phyloP scores from a whole-genome alignment of 2,329 filamentous ascomycete species.

The Neurospora sp. region DNA sequence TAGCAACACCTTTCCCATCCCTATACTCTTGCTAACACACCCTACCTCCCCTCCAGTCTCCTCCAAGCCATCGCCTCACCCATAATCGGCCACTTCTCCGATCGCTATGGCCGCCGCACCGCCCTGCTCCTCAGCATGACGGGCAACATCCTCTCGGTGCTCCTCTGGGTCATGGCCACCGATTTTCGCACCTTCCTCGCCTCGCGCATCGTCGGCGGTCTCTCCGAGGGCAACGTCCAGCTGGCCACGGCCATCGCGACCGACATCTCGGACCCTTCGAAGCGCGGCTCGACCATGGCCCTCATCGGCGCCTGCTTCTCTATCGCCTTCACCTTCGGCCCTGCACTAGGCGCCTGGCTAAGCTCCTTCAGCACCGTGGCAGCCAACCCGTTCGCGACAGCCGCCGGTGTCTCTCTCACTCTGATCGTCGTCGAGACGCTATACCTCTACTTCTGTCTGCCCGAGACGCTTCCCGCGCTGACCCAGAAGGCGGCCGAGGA shows the following conservation, averaged over 20 bases:
- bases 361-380: constrained; percentile 67
- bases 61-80: constrained; percentile 89
- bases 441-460: constrained; percentile 75
- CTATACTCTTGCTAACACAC: neutral
- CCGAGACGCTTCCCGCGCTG: constrained; percentile 69
- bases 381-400: constrained; percentile 87
- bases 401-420: constrained; percentile 76
- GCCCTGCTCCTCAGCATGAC: constrained; percentile 86
- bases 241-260: constrained; percentile 92
- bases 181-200: constrained; percentile 95
- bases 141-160: constrained; percentile 86
- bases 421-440: constrained; percentile 79
- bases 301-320: constrained; percentile 95
- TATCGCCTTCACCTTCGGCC: constrained; percentile 93
- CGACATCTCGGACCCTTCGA: constrained; percentile 80
- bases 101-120: constrained; percentile 75
- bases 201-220: constrained; percentile 81
- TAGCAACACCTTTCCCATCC: neutral
- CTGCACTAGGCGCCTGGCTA: constrained; percentile 79
- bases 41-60: constrained; percentile 39
- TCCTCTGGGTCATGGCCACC: constrained; percentile 85
- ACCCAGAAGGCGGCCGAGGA: constrained; percentile 19
- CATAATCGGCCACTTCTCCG: constrained; percentile 79
- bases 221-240: constrained; percentile 96
- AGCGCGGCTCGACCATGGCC: constrained; percentile 86